Evolutionary conservation across 2,329 filamentous ascomycete genomes (phyloP), one percentile per base, ranked within the genome.

Genomic region (Fusarium acutatum): DNA sequence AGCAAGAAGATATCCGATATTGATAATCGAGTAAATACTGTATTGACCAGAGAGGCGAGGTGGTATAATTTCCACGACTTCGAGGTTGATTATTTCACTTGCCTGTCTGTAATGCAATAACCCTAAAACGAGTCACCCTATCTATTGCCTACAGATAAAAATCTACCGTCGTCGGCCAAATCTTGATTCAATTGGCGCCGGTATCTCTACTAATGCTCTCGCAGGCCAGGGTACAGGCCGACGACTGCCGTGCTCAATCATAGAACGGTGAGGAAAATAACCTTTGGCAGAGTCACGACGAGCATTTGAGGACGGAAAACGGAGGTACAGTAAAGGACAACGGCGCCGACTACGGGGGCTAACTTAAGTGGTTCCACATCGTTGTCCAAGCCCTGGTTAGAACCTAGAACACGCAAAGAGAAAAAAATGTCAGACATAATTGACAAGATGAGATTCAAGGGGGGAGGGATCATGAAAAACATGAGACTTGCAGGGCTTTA

Each of bases 291-390:
- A 47, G 32, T 67, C 52, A 71, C 46, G 24, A 56, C 35, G 30
- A 34, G 30, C 32, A 37, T 20, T 49, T 38, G 40, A 53, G 28
- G 50, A 67, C 71, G 71, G 71, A 71, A 74, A 74, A 67, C 61
- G 44, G 62, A 71, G 71, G 71, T 58, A 67, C 62, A 73, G 61
- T 40, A 60, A 57, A 34, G 57, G 28, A 43, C 53, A 58, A 62
- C 69, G 62, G 71, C 58, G 68, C 71, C 71, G 71, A 73, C 71
- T 71, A 74, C 67, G 71, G 71, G 70, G 70, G 54, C 57, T 46
- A 72, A 72, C 47, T 57, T 30, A 41, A 44, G 65, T 73, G 70
- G 70, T 52, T 58, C 65, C 53, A n/a, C 52, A 56, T 67, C 54
- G 59, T 49, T 65, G 26, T 37, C 57, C 50, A 65, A 58, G 65